Evolutionary conservation across 441 rosid genomes (phyloP).

Genomic region (Breynia disticha): DNA sequence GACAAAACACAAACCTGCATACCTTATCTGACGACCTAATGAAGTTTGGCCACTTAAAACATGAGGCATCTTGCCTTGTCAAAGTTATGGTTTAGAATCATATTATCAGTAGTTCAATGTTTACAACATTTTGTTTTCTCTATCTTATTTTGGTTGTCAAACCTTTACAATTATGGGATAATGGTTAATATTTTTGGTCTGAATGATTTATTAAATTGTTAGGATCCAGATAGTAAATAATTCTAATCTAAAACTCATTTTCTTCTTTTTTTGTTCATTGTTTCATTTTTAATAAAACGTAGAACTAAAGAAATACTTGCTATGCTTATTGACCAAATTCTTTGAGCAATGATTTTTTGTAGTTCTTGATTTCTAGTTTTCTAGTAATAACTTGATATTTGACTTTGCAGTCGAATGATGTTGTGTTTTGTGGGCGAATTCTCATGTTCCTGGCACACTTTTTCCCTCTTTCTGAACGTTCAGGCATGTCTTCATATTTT

Average conservation of each 20-base stretch:
- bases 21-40: neutral
- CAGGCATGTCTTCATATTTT: conserved; percentile 44
- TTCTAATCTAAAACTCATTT: too few species aligned
- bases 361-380: conserved; percentile 3
- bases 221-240: too few species aligned
- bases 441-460: conserved; percentile 95
- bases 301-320: too few species aligned
- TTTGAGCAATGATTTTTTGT: too few species aligned
- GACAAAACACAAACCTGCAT: neutral
- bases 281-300: too few species aligned
- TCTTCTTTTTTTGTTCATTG: too few species aligned
- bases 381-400: conserved; percentile 13
- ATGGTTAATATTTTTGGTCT: neutral
- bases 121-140: too few species aligned
- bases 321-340: too few species aligned
- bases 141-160: too few species aligned
- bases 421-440: conserved; percentile 91
- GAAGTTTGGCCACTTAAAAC: neutral
- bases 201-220: neutral
- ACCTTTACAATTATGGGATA: too few species aligned
- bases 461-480: conserved; percentile 91
- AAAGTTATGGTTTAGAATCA: neutral
- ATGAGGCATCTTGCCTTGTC: too few species aligned
- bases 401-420: conserved; percentile 77
- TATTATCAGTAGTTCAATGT: neutral